Evolutionary conservation across 345 rosid species (phyloP), one percentile per base, ranked within the genome.

Genomic region (Dimocarpus longan): DNA sequence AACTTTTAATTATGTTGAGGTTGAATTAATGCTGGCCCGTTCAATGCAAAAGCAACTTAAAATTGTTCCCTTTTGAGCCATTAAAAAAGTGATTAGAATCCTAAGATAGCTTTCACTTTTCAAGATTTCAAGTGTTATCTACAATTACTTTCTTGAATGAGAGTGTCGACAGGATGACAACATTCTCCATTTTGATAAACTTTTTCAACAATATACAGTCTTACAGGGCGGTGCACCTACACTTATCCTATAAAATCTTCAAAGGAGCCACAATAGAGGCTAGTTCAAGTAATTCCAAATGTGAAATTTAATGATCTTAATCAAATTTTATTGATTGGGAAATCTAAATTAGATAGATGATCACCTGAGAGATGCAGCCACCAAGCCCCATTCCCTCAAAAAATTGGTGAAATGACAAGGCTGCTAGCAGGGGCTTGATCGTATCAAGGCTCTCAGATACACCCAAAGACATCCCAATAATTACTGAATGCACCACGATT

Each of bases 301-400:
- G 37, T 32, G 37, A 32, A 32, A 32, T 32, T 2, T 32, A 32
- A 32, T 32, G 37, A 32, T 32, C 37, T 32, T 3, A 32, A 32
- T 32, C 37, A 32, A 32, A 32, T 32, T 32, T 32, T 32, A 32
- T 50, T 50, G 13, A 50, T 50, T 50, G 13, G 56, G 0, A 44
- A 16, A n/a, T 19, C 21, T 62, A 16, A 1, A 8, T 5, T 21
- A 39, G 42, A 22, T 9, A 65, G 21, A 22, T 32, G 15, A 60
- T 60, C 12, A 90, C 93, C 81, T 89, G 89, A 37, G 91, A 80
- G 78, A 91, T 87, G 89, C 97, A 93, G 72, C 95, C 93, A 40
- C 95, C 95, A 6, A 91, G 95, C 43, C 95, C 95, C 87, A 89
- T 87, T 42, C 95, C 95, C 77, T 93, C 97, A 52, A 91, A 93